These are phyloP conservation scores for Ophiostoma tasmaniense DNA, from an alignment of 2,329 filamentous ascomycete genomes.

Conservation along the genomic window DNA sequence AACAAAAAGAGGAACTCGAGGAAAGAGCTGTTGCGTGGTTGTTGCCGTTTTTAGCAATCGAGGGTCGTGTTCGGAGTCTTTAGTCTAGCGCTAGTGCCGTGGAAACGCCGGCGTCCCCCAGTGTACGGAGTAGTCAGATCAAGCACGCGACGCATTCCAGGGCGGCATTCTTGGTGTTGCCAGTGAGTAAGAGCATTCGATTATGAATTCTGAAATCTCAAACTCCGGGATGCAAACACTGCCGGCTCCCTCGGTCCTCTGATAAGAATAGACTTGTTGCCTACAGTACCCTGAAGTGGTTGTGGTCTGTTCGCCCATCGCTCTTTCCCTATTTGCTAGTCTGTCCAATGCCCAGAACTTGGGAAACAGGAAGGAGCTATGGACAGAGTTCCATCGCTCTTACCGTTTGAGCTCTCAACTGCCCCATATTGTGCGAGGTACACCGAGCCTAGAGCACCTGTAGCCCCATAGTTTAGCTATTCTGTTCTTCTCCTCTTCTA, in stretches of 20 bases:
- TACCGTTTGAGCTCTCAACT: background rate
- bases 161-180: background rate
- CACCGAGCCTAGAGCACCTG: background rate
- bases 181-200: background rate
- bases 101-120: conserved; percentile 5
- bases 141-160: conserved; percentile 7
- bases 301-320: background rate
- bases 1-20: background rate
- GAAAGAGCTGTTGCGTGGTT: conserved; percentile 7
- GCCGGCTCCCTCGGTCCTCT: conserved; percentile 1
- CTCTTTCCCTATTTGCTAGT: background rate
- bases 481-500: background rate
- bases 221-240: background rate
- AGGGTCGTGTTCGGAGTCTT: background rate
- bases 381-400: conserved; percentile 11
- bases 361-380: conserved; percentile 5
- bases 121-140: background rate
- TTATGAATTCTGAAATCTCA: background rate
- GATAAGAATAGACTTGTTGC: background rate
- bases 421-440: background rate
- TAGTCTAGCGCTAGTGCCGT: conserved; percentile 12
- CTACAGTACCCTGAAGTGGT: background rate
- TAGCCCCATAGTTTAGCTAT: background rate
- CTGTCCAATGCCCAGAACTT: background rate
- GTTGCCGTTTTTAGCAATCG: conserved; percentile 15